A percentile compares a stretch with the other conserved stretches of the same genome.
phyloP scores from a whole-genome alignment of 176 grass and related monocot genomes.

The Oryza nivara region DNA sequence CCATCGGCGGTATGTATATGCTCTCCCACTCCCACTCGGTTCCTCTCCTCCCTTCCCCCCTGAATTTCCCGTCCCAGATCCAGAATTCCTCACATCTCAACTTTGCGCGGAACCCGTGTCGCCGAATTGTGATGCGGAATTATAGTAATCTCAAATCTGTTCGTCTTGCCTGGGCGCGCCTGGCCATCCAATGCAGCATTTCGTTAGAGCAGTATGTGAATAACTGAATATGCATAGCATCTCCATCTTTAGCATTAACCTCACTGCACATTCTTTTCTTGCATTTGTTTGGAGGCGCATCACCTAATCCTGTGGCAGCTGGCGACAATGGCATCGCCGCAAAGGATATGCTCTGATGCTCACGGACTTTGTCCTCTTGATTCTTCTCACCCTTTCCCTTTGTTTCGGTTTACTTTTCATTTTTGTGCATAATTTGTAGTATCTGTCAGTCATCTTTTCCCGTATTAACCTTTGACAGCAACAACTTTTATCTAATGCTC shows the following conservation, averaged over 20 bases:
- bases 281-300: constrained; percentile 29
- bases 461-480: constrained; percentile 4
- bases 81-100: background rate
- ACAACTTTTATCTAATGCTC: constrained; percentile 5
- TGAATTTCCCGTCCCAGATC: constrained; percentile 42
- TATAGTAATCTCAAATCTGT: background rate
- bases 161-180: background rate
- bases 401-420: constrained; percentile 29
- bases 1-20: constrained; percentile 71
- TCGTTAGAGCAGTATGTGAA: background rate
- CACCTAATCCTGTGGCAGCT: background rate
- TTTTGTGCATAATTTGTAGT: background rate
- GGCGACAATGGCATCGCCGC: constrained; percentile 17
- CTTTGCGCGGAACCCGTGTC: background rate
- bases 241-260: constrained; percentile 4
- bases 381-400: constrained; percentile 21
- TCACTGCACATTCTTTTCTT: constrained; percentile 30
- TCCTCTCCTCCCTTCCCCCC: background rate
- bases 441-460: constrained; percentile 11
- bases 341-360: constrained; percentile 42
- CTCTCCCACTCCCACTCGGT: background rate
- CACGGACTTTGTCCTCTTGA: background rate
- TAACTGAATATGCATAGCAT: constrained; percentile 13
- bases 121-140: background rate
- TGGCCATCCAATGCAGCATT: background rate